Conservation (phyloP, 2,329 filamentous ascomycete species). For the Raffaelea albimanens region DNA sequence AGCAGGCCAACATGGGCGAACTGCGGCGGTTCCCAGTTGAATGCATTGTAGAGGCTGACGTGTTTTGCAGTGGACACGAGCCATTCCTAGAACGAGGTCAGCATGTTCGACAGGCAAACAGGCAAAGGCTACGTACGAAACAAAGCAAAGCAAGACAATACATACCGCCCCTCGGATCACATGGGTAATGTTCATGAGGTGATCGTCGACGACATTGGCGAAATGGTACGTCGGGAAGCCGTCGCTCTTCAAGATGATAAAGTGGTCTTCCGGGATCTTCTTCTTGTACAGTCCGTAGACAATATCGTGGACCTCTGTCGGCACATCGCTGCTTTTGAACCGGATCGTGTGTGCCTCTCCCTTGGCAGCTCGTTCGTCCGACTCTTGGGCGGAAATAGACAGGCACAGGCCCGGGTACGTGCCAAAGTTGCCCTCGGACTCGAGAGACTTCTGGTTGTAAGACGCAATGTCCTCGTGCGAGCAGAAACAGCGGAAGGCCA, state of each 20-base stretch:
- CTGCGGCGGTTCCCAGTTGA: conserved; percentile 62
- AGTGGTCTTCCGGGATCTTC: conserved; percentile 58
- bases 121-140: background rate
- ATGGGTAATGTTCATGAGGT: conserved; percentile 90
- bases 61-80: conserved; percentile 81
- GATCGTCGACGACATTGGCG: conserved; percentile 93
- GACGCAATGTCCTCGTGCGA: conserved; percentile 58
- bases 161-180: conserved; percentile 77
- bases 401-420: conserved; percentile 58
- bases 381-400: conserved; percentile 55
- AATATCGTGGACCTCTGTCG: conserved; percentile 62
- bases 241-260: conserved; percentile 83
- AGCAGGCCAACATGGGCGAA: conserved; percentile 77
- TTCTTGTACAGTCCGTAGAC: conserved; percentile 64
- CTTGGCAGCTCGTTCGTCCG: conserved; percentile 56
- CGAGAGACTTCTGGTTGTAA: conserved; percentile 54
- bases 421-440: conserved; percentile 34
- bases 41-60: conserved; percentile 62
- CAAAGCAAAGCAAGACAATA: background rate
- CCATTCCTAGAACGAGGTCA: conserved; percentile 59
- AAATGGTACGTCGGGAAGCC: conserved; percentile 94
- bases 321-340: conserved; percentile 54
- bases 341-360: conserved; percentile 71
- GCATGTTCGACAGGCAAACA: background rate
- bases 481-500: conserved; percentile 94